Evolutionary conservation across 148 eudicot species (phyloP).

Genomic region (Fallopia convolvulus): DNA sequence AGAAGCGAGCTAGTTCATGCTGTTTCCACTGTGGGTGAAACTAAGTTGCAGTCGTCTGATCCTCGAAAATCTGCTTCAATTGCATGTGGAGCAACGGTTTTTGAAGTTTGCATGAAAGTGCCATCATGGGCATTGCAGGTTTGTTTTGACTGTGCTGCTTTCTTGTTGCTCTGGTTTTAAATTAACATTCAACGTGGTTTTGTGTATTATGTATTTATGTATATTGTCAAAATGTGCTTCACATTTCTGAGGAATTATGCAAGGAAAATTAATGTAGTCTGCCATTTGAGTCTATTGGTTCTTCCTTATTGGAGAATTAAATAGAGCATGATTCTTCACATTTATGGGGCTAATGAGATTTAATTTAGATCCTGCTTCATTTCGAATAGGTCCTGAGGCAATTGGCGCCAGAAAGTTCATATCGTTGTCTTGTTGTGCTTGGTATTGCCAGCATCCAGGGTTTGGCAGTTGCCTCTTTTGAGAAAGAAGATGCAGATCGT

Average conservation of each 20-base stretch:
- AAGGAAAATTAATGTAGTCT: background rate
- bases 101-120: constrained; percentile 84
- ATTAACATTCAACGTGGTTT: background rate
- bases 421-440: constrained; percentile 77
- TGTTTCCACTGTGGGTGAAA: constrained; percentile 38
- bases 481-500: constrained; percentile 75
- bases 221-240: background rate
- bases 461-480: constrained; percentile 81
- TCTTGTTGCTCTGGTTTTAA: background rate
- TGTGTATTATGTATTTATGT: too few relatives aligned
- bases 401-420: constrained; percentile 82
- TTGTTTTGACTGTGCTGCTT: background rate
- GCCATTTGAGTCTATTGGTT: background rate
- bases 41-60: constrained; percentile 38
- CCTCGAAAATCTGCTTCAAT: constrained; percentile 85
- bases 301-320: background rate
- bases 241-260: background rate
- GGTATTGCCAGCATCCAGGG: constrained; percentile 91
- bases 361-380: background rate
- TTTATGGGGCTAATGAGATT: background rate
- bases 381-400: constrained; percentile 74
- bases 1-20: constrained; percentile 69
- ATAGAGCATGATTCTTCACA: background rate
- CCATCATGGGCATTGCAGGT: constrained; percentile 98
- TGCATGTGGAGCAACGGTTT: constrained; percentile 84